Conservation (phyloP, 176 grass and related monocot genomes). For the Cocos nucifera region DNA sequence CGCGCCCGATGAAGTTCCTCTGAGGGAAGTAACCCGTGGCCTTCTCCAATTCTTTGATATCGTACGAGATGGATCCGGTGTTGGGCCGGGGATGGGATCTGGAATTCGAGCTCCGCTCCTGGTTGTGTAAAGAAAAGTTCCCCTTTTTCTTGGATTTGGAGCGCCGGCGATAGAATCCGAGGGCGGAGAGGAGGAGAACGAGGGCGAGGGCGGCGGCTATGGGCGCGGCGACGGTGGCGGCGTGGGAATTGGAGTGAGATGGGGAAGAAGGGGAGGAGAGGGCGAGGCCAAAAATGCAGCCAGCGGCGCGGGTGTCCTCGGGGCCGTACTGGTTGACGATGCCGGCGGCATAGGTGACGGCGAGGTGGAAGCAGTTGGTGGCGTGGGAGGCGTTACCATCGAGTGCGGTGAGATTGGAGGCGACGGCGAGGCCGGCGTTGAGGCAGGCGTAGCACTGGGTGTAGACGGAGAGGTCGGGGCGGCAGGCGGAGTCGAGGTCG, state of each 20-base stretch:
- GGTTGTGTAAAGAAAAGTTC: not conserved
- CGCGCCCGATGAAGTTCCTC: conserved; percentile 69
- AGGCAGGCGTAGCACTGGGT: conserved; percentile 32
- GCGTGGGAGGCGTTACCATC: conserved; percentile 41
- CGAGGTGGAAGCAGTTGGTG: conserved; percentile 45
- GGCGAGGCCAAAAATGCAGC: conserved; percentile 49
- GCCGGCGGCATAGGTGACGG: conserved; percentile 50
- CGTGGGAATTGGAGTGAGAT: conserved; percentile 14
- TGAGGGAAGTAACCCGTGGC: conserved; percentile 58
- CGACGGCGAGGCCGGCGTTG: conserved; percentile 30
- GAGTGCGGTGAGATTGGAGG: conserved; percentile 31
- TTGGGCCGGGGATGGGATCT: conserved; percentile 47
- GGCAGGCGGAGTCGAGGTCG: conserved; percentile 45
- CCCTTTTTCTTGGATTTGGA: conserved; percentile 6
- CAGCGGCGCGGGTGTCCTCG: conserved; percentile 25
- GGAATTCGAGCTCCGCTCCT: conserved; percentile 12
- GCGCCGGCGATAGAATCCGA: conserved; percentile 33
- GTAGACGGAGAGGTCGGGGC: conserved; percentile 27
- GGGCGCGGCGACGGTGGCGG: conserved; percentile 19
- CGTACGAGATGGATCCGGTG: conserved; percentile 67
- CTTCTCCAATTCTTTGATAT: conserved; percentile 51
- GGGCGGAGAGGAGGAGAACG: conserved; percentile 25
- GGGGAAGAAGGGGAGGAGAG: conserved; percentile 10
- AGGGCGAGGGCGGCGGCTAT: conserved; percentile 8
- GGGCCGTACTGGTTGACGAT: conserved; percentile 44